These are phyloP conservation scores for Prunus mira DNA, from an alignment of 306 rosid species.

Conservation along the genomic window DNA sequence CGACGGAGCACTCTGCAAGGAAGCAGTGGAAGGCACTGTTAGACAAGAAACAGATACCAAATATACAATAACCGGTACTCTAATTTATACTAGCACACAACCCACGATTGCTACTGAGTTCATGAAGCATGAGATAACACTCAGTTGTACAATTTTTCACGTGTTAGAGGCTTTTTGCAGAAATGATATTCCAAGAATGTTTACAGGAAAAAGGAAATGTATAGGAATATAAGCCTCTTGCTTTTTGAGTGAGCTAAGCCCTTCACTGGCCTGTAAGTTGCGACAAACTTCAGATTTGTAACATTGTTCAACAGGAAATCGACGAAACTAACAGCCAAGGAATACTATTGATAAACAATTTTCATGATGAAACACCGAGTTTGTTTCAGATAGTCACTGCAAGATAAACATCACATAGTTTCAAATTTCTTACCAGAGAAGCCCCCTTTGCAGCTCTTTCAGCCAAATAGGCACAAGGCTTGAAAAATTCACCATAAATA, in stretches of 20 bases:
- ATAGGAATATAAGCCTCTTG: background rate
- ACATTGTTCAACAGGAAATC: background rate
- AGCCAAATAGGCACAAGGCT: constrained; percentile 90
- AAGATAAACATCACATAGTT: background rate
- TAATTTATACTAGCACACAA: background rate
- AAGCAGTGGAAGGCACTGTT: background rate
- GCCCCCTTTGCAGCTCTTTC: constrained; percentile 85
- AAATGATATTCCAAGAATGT: background rate
- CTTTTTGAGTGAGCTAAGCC: background rate
- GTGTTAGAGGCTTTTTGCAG: background rate
- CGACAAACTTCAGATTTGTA: background rate
- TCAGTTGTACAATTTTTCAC: background rate
- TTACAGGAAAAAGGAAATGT: background rate
- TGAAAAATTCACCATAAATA: constrained; percentile 74
- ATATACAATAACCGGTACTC: background rate
- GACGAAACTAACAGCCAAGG: background rate
- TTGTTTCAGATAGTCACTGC: background rate
- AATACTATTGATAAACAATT: background rate
- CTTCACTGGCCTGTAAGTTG: background rate
- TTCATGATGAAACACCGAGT: background rate
- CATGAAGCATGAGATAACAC: background rate
- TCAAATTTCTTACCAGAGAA: constrained; percentile 62
- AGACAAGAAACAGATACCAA: background rate
- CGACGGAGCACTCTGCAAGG: constrained; percentile 40
- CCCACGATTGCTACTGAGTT: background rate